Evolutionary conservation across 306 rosid genomes (phyloP).

Genomic region (Cucumis melo): DNA sequence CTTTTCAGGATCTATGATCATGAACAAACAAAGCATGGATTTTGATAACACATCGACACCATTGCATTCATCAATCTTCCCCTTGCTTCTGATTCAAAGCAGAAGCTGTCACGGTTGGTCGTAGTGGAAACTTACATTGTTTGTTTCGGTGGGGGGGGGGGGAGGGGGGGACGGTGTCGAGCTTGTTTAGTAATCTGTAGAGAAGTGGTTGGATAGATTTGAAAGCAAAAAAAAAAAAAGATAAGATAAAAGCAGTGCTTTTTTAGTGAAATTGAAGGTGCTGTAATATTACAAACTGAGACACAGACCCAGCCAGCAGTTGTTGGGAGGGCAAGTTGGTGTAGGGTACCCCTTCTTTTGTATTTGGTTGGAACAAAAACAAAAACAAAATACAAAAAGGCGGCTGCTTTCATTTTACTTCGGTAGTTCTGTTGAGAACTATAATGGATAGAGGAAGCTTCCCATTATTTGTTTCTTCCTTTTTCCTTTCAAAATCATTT

Average conservation of each 20-base stretch:
- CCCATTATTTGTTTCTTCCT: background rate
- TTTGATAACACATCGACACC: background rate
- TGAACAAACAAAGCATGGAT: background rate
- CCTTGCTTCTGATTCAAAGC: background rate
- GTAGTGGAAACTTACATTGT: background rate
- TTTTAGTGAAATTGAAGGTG: background rate
- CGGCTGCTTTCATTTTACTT: background rate
- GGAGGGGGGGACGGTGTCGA: background rate
- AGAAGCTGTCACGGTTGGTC: background rate
- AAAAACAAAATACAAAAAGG: background rate
- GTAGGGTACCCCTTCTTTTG: background rate
- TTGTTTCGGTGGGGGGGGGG: background rate
- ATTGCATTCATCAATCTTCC: background rate
- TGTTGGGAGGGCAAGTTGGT: background rate
- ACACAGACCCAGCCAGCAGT: background rate
- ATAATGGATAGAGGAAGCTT: background rate
- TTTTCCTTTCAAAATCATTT: background rate
- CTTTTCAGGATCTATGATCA: slow-evolving; percentile 7
- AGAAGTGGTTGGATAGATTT: background rate
- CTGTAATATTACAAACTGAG: background rate
- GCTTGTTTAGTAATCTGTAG: background rate
- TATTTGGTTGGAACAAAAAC: background rate
- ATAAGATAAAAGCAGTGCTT: background rate
- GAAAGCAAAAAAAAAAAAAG: background rate
- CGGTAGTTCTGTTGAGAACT: background rate